Percentiles rank a stretch among this genome's conserved stretches.
Evolutionary conservation across 257 asterid genomes (phyloP).

Genomic region (Nyctanthes arbortristis): DNA sequence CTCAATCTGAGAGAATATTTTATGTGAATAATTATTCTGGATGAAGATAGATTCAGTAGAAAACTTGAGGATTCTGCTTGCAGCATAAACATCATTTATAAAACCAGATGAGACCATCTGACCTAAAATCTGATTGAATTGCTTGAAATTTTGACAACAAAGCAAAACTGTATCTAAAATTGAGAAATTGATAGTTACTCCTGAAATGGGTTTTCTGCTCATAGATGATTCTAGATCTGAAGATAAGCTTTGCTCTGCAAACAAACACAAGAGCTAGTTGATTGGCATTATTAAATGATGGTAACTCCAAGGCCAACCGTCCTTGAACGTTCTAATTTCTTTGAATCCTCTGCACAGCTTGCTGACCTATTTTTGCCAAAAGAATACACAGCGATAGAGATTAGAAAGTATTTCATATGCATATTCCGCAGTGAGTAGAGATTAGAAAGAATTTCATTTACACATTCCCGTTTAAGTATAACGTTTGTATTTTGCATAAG

Average conservation of each 20-base stretch:
- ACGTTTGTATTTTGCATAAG: too few relatives aligned
- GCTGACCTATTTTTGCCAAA: slow-evolving; percentile 46
- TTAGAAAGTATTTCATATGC: slow-evolving; percentile 4
- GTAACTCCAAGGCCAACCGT: slow-evolving; percentile 44
- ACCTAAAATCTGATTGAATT: slow-evolving; percentile 57
- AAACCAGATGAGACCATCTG: slow-evolving; percentile 60
- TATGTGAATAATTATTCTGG: slow-evolving; percentile 36
- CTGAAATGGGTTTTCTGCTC: too few relatives aligned
- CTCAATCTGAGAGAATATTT: slow-evolving; percentile 43
- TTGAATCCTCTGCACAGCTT: slow-evolving; percentile 74
- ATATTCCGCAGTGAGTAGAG: too few relatives aligned
- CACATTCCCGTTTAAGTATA: too few relatives aligned
- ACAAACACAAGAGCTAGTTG: too few relatives aligned
- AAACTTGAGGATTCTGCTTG: slow-evolving; percentile 69
- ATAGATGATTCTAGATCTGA: slow-evolving; percentile 42
- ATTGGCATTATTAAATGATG: slow-evolving; percentile 81
- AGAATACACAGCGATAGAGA: slow-evolving; percentile 8
- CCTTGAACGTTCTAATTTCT: slow-evolving; percentile 76
- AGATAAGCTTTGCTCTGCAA: slow-evolving; percentile 28
- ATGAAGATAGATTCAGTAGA: slow-evolving; percentile 52
- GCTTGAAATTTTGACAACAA: too few relatives aligned
- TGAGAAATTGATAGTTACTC: too few relatives aligned
- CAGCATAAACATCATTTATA: slow-evolving; percentile 70
- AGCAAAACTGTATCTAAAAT: too few relatives aligned
- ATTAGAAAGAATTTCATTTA: too few relatives aligned